Evolutionary conservation across 148 eudicot species (phyloP), one percentile per base, ranked within the genome.

Genomic region (Camellia granthamiana): DNA sequence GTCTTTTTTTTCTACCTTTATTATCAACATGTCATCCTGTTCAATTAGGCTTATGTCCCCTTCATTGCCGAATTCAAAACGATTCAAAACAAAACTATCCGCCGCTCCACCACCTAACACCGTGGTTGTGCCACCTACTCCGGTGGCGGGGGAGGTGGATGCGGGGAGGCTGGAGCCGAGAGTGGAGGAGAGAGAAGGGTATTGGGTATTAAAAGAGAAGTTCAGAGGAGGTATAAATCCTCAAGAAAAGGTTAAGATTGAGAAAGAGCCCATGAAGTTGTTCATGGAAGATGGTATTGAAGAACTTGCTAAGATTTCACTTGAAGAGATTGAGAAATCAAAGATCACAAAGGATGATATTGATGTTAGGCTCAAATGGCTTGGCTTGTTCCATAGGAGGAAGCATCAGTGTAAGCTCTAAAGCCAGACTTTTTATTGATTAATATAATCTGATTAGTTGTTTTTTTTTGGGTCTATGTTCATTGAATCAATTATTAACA

Each of bases 311-410:
- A 46, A 84, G 77, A 72, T 90, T 41, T 75, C 94, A 0, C 68
- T 96, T 83, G 97, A 96, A 73, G 94, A 96, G 68, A 84, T 96
- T 75, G 99, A 96, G 19, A 80, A 88, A 51, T 77, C 80, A 8
- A 96, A 96, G 86, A 83, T 77, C 77, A 75, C 87, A 3, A 96
- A 92, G 72, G 98, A 96, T 78, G 99, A 96, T 80, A 75, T 96
- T 79, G 99, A 96, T 88, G 92, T 91, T 64, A 85, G 99, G 59
- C 94, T 96, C 69, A 96, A 96, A 77, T 96, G 99, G 99, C 92
- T 96, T 77, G 99, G 99, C 8, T 88, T 96, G 63, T 96, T 96
- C 76, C 99, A 96, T 62, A 85, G 94, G 66, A 93, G 99, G 74
- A 96, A 96, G 77, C 91, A 96, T 78, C 99, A 96, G 2, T 96